Conservation (phyloP, 176 grass and related monocot genomes). For the Triticum monococcum region DNA sequence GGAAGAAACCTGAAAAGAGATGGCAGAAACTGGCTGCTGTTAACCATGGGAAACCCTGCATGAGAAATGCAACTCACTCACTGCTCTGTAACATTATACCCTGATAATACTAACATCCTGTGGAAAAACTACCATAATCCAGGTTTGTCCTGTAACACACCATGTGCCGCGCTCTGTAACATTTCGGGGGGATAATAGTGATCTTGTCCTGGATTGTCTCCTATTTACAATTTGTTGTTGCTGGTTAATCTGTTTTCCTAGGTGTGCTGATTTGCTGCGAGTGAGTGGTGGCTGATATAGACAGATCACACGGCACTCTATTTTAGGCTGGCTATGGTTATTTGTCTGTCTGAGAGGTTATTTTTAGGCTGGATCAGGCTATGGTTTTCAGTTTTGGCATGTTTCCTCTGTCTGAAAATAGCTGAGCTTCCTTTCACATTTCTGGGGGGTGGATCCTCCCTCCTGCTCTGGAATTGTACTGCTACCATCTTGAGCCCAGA, state of each 20-base stretch:
- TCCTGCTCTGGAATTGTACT: neutral
- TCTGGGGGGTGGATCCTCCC: neutral
- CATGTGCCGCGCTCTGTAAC: neutral
- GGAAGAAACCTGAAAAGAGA: neutral
- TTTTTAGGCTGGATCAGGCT: neutral
- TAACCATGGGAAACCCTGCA: neutral
- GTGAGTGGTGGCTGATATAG: neutral
- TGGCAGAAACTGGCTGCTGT: constrained; percentile 11
- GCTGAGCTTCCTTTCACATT: neutral
- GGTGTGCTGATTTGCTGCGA: neutral
- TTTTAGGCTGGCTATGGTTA: neutral
- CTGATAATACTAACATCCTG: constrained; percentile 33
- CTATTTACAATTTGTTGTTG: neutral
- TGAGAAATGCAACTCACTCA: constrained; percentile 18
- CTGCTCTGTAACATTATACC: constrained; percentile 36
- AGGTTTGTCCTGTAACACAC: constrained; percentile 6
- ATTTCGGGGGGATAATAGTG: constrained; percentile 19
- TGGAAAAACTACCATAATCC: constrained; percentile 25
- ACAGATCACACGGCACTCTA: neutral
- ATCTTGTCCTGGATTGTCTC: constrained; percentile 1
- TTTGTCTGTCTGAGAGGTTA: neutral
- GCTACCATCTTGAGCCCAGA: neutral
- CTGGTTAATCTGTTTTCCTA: neutral
- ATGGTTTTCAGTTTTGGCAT: neutral
- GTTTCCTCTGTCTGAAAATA: neutral